Percentiles rank a stretch among this genome's conserved stretches.
These are phyloP conservation scores for Aspergillus jensenii DNA, from an alignment of 2,329 filamentous ascomycete genomes.

Conservation along the genomic window DNA sequence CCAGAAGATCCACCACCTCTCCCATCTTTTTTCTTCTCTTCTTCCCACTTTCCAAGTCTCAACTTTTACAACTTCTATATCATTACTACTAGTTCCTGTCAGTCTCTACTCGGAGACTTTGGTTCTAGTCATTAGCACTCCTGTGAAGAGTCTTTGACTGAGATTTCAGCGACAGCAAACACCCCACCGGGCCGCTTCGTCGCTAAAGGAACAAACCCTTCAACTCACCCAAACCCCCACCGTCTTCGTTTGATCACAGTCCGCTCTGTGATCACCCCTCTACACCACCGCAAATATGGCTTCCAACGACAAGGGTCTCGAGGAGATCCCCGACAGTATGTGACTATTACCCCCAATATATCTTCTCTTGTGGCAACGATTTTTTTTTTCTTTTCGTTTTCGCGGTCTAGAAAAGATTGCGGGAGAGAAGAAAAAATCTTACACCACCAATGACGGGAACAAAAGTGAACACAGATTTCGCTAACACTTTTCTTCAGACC, in stretches of 20 bases:
- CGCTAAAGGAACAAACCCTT: conserved; percentile 30
- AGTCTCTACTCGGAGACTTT: conserved; percentile 36
- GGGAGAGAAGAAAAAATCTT: conserved; percentile 13
- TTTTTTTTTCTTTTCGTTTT: background rate
- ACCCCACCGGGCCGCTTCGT: conserved; percentile 33
- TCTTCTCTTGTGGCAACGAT: conserved; percentile 5
- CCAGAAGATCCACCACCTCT: conserved; percentile 14
- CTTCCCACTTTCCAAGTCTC: conserved; percentile 16
- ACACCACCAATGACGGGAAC: background rate
- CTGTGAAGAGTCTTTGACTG: conserved; percentile 11
- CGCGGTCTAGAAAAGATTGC: background rate
- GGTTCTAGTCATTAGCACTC: conserved; percentile 33
- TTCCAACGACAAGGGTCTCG: conserved; percentile 89
- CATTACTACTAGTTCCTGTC: conserved; percentile 28
- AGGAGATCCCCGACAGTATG: conserved; percentile 95
- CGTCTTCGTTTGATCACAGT: conserved; percentile 61
- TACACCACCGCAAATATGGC: conserved; percentile 85
- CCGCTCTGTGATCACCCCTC: conserved; percentile 67
- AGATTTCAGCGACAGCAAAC: conserved; percentile 25
- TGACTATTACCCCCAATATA: conserved; percentile 28
- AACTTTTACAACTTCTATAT: conserved; percentile 24
- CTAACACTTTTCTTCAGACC: conserved; percentile 59
- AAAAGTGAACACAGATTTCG: conserved; percentile 12
- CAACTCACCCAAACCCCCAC: conserved; percentile 33
- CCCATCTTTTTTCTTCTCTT: conserved; percentile 15